Conservation (phyloP, 2,329 filamentous ascomycete species). For the Mariannaea sp. region DNA sequence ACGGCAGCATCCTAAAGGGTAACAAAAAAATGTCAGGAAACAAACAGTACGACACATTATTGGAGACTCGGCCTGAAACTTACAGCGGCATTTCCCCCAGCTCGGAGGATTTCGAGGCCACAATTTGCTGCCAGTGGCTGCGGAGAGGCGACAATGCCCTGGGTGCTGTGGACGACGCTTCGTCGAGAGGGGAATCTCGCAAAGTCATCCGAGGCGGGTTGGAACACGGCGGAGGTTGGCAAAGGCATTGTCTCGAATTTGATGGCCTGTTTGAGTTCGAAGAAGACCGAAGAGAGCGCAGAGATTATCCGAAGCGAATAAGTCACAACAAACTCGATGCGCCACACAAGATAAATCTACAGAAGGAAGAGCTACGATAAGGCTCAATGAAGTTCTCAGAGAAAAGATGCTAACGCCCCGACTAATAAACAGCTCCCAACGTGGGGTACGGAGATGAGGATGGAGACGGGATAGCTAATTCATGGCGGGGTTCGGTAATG, state of each 20-base stretch:
- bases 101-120: conserved; percentile 80
- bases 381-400: too few species aligned
- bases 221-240: conserved; percentile 52
- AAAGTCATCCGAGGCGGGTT: conserved; percentile 55
- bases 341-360: too few species aligned
- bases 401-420: too few species aligned
- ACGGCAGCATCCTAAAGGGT: conserved; percentile 83
- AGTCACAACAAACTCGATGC: too few species aligned
- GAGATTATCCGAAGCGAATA: not conserved
- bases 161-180: conserved; percentile 91
- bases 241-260: conserved; percentile 49
- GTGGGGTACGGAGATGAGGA: too few species aligned
- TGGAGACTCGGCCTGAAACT: conserved; percentile 41
- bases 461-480: too few species aligned
- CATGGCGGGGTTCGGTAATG: not conserved
- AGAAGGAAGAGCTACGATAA: too few species aligned
- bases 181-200: conserved; percentile 76
- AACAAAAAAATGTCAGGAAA: conserved; percentile 11
- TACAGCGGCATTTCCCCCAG: conserved; percentile 92
- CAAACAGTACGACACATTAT: too few species aligned
- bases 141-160: conserved; percentile 87
- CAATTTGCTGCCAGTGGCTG: conserved; percentile 90
- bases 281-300: not conserved
- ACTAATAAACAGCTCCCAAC: too few species aligned
- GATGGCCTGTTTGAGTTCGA: not conserved